Evolutionary conservation across 2,329 filamentous ascomycete genomes (phyloP).

Genomic region (Chaetoscypha palmicola): DNA sequence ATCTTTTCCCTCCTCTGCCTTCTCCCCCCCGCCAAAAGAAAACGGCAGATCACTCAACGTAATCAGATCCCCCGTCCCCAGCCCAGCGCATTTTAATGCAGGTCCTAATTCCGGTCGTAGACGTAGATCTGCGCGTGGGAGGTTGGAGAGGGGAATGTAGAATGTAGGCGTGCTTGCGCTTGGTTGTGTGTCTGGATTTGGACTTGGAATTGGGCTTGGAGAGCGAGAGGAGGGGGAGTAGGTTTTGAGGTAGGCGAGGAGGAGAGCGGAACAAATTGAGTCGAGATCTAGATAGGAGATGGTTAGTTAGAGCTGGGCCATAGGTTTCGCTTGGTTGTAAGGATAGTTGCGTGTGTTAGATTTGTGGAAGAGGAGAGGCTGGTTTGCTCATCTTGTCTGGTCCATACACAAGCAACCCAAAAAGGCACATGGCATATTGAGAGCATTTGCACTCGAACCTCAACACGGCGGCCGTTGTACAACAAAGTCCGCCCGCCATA

Average conservation of each 20-base stretch:
- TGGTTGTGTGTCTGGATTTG: background rate
- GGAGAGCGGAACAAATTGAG: slow-evolving; percentile 66
- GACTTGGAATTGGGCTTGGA: slow-evolving; percentile 23
- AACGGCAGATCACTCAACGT: slow-evolving; percentile 51
- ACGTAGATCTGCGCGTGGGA: slow-evolving; percentile 58
- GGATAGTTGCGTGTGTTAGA: no score
- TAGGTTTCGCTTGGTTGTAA: background rate
- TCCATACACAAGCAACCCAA: no score
- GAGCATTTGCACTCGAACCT: no score
- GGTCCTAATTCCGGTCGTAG: slow-evolving; percentile 68
- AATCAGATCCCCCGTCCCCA: slow-evolving; percentile 55
- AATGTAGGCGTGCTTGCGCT: slow-evolving; percentile 33
- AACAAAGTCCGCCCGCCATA: no score
- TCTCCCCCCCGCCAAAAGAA: slow-evolving; percentile 13
- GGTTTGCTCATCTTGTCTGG: no score
- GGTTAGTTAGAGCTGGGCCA: slow-evolving; percentile 1
- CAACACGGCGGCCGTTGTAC: no score
- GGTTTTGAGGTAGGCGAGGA: slow-evolving; percentile 68
- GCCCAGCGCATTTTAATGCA: slow-evolving; percentile 53
- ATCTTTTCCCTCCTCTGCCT: slow-evolving; percentile 37
- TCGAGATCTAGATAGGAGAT: slow-evolving; percentile 60
- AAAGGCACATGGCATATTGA: no score
- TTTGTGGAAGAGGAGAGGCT: no score
- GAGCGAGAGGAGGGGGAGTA: slow-evolving; percentile 45
- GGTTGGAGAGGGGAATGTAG: slow-evolving; percentile 68